Conservation (phyloP, 2,329 filamentous ascomycete genomes). For the Trichoderma pleuroti region DNA sequence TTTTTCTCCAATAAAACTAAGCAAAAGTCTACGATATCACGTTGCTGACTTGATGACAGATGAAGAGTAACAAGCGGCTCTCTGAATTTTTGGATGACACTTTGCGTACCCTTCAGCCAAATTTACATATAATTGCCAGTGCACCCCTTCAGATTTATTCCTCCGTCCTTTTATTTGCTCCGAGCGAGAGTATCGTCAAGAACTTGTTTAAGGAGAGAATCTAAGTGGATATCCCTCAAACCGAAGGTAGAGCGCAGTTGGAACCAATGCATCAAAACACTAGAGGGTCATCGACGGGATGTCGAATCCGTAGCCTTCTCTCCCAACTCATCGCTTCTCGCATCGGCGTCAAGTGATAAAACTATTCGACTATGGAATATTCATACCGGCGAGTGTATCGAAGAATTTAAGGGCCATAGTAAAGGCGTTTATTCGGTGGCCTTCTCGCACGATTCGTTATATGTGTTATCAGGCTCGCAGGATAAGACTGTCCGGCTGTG, state of each 20-base stretch:
- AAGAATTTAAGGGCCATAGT: too few species aligned
- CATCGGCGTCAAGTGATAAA: background rate
- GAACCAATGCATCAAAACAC: background rate
- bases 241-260: background rate
- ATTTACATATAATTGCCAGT: background rate
- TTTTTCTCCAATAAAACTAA: too few species aligned
- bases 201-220: background rate
- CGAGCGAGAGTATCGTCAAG: background rate
- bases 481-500: background rate
- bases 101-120: background rate
- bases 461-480: background rate
- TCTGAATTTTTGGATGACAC: background rate
- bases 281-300: background rate
- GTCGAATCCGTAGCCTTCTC: slow-evolving; percentile 4
- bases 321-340: background rate
- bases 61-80: background rate
- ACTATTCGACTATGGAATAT: background rate
- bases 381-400: too few species aligned
- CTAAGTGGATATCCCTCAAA: background rate
- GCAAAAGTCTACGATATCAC: background rate
- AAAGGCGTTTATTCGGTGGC: background rate
- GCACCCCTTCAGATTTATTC: background rate
- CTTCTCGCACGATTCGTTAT: background rate
- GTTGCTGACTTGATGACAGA: background rate
- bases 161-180: background rate